phyloP scores from a whole-genome alignment of 306 rosid genomes.

The Neltuma alba region DNA sequence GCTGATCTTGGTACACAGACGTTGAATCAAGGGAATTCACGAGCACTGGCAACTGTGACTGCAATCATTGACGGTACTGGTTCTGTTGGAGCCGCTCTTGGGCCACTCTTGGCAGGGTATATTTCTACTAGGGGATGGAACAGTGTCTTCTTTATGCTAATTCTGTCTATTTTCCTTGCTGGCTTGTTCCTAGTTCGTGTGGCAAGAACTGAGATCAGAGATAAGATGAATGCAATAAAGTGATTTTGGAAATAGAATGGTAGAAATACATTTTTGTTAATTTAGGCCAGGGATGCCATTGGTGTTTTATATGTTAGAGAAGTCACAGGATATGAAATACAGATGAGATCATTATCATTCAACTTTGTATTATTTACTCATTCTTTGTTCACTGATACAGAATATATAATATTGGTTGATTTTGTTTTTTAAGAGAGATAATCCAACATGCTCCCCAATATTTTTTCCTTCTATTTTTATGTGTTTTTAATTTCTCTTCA shows the following conservation, averaged over 20 bases:
- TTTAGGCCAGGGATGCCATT: slow-evolving; percentile 9
- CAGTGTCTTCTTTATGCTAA: slow-evolving; percentile 58
- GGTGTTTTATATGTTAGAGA: background rate
- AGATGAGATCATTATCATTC: background rate
- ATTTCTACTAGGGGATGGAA: slow-evolving; percentile 61
- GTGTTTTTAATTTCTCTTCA: background rate
- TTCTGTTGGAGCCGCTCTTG: slow-evolving; percentile 66
- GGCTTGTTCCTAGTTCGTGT: slow-evolving; percentile 47
- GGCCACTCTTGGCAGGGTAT: slow-evolving; percentile 72
- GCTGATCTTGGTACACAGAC: slow-evolving; percentile 75
- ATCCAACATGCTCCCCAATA: background rate
- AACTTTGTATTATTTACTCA: slow-evolving; percentile 22
- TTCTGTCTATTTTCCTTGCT: slow-evolving; percentile 52
- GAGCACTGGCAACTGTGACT: slow-evolving; percentile 71
- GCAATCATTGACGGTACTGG: slow-evolving; percentile 79
- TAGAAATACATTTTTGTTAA: slow-evolving; percentile 30
- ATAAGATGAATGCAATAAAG: slow-evolving; percentile 38
- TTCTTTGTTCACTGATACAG: slow-evolving; percentile 23
- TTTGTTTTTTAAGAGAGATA: background rate
- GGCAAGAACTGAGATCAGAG: slow-evolving; percentile 53
- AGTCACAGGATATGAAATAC: background rate
- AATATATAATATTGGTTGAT: background rate
- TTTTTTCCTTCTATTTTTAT: too few relatives aligned
- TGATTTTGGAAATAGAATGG: slow-evolving; percentile 39
- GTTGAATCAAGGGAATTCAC: slow-evolving; percentile 37